Evolutionary conservation across 1,284 basidiomycete genomes (phyloP).

Genomic region (Apiotrichum montevideense): DNA sequence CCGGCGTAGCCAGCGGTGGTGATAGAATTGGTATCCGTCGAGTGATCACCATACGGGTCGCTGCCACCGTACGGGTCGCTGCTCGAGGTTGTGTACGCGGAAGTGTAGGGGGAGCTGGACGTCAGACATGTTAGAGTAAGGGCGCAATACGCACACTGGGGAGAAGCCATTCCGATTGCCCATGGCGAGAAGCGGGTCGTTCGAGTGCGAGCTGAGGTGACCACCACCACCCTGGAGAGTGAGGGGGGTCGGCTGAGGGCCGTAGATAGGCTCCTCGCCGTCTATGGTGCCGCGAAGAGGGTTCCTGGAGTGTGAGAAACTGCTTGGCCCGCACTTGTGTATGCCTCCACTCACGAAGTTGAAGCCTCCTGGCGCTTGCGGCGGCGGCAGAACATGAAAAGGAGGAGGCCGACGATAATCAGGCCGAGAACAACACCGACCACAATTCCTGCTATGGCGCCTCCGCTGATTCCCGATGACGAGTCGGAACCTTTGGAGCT

Average conservation of each 20-base stretch:
- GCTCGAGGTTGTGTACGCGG: not conserved
- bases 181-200: not conserved
- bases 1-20: not conserved
- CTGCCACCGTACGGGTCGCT: not conserved
- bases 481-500: not conserved
- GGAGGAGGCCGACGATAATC: conserved; percentile 13
- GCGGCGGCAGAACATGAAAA: conserved; percentile 22
- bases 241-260: not conserved
- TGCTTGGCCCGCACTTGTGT: not conserved
- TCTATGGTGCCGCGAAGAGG: not conserved
- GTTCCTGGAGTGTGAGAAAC: not conserved
- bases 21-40: not conserved
- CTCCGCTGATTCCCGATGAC: conserved; percentile 8
- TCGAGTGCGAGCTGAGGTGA: not conserved
- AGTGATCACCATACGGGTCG: not conserved
- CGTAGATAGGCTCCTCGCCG: not conserved
- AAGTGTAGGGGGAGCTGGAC: not conserved
- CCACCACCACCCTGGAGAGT: not conserved
- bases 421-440: conserved; percentile 10
- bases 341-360: not conserved
- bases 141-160: not conserved
- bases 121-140: not conserved
- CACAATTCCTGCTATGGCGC: conserved; percentile 17
- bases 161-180: not conserved
- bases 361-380: not conserved